These are phyloP conservation scores for Tylopilus sp. DNA, from an alignment of 1,284 basidiomycete genomes.

Conservation along the genomic window DNA sequence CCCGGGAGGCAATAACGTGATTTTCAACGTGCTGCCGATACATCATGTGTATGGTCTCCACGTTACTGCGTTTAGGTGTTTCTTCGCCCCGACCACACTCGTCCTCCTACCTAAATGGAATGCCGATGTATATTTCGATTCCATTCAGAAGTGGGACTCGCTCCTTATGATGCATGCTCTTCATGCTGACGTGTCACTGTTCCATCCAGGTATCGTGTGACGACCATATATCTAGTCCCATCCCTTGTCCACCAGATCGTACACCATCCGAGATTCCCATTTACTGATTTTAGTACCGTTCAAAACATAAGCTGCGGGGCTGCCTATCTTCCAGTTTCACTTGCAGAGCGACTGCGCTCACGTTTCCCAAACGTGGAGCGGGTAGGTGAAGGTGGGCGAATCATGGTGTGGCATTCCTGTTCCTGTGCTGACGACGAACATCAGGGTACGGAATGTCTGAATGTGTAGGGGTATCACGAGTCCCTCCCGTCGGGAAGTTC, in stretches of 20 bases:
- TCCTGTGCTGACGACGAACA: not conserved
- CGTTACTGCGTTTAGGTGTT: constrained; percentile 46
- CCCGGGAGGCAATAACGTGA: constrained; percentile 43
- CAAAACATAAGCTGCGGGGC: constrained; percentile 50
- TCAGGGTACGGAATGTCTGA: constrained; percentile 76
- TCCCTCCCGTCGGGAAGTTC: not conserved
- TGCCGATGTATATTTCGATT: constrained; percentile 39
- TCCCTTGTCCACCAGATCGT: constrained; percentile 65
- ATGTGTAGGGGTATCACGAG: constrained; percentile 43
- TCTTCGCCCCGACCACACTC: constrained; percentile 43
- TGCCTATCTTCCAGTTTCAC: constrained; percentile 60
- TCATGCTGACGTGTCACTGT: not conserved
- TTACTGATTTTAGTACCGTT: constrained; percentile 55
- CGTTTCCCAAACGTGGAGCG: constrained; percentile 36
- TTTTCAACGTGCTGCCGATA: constrained; percentile 60
- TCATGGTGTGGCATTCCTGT: not conserved
- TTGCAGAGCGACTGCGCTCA: constrained; percentile 42
- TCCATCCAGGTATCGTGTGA: constrained; percentile 47
- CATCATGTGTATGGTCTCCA: constrained; percentile 68
- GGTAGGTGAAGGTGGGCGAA: constrained; percentile 49
- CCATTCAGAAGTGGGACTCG: constrained; percentile 43
- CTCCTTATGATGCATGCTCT: not conserved
- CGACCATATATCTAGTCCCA: constrained; percentile 52
- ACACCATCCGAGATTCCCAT: constrained; percentile 46
- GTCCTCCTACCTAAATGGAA: constrained; percentile 63